phyloP scores from a whole-genome alignment of 805 yeast species.

The Candida arabinofermentans region DNA sequence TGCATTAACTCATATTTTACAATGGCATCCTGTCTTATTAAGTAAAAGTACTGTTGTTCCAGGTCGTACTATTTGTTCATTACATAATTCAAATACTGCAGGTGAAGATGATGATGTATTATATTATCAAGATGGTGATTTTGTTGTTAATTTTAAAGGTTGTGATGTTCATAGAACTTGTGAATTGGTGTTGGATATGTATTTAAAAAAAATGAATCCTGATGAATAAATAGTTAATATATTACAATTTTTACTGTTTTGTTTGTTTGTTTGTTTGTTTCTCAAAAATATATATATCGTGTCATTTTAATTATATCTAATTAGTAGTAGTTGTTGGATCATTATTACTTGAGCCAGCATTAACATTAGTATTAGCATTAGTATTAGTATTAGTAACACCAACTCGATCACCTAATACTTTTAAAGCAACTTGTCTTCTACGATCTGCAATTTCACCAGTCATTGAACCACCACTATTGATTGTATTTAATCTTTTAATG shows the following conservation, averaged over 20 bases:
- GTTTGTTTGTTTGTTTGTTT: too few species aligned
- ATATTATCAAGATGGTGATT: constrained; percentile 61
- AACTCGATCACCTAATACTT: constrained; percentile 58
- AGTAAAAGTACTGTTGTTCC: constrained; percentile 72
- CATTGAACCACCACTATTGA: constrained; percentile 14
- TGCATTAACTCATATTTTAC: constrained; percentile 83
- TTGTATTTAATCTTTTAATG: constrained; percentile 48
- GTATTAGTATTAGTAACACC: constrained; percentile 6
- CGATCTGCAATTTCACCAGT: constrained; percentile 59
- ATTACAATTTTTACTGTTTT: too few species aligned
- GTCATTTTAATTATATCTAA: too few species aligned
- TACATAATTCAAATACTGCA: constrained; percentile 32
- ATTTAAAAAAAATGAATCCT: constrained; percentile 26
- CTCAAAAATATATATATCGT: too few species aligned
- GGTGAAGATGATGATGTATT: constrained; percentile 40
- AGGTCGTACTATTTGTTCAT: constrained; percentile 49
- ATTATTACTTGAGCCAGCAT: neutral
- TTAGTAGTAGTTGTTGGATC: neutral
- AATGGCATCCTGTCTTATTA: constrained; percentile 89
- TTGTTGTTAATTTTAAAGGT: constrained; percentile 57
- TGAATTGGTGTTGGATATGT: constrained; percentile 42
- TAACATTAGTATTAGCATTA: neutral
- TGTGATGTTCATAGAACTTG: constrained; percentile 52
- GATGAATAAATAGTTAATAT: too few species aligned
- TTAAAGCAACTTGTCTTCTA: constrained; percentile 72